Evolutionary conservation across 495 filamentous ascomycete genomes (phyloP).

Genomic region (Cercophora newfieldiana): DNA sequence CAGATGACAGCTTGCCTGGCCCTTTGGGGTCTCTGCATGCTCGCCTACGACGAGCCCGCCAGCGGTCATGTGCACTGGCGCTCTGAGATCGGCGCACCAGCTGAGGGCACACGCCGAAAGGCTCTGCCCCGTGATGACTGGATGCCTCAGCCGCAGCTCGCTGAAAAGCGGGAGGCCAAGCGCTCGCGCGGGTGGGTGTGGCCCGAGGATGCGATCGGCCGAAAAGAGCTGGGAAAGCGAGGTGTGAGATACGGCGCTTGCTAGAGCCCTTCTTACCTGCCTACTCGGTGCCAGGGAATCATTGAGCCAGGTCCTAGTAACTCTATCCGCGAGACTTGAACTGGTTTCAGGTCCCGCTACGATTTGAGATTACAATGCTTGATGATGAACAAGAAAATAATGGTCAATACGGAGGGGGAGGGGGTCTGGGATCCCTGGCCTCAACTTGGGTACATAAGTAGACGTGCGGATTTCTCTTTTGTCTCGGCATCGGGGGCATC

Average conservation of each 20-base stretch:
- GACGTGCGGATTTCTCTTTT: background rate
- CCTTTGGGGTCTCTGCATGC: constrained; percentile 66
- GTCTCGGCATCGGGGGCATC: background rate
- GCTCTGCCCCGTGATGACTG: constrained; percentile 72
- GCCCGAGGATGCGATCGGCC: constrained; percentile 65
- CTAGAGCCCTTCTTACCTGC: constrained; percentile 22
- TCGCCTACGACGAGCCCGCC: constrained; percentile 72
- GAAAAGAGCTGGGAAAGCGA: constrained; percentile 59
- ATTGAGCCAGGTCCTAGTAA: constrained; percentile 12
- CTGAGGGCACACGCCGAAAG: constrained; percentile 71
- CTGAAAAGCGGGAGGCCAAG: constrained; percentile 84
- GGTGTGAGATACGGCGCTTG: constrained; percentile 53
- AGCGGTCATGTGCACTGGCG: constrained; percentile 67
- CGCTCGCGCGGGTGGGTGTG: constrained; percentile 78
- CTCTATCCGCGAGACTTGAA: constrained; percentile 8
- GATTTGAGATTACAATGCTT: constrained; percentile 8
- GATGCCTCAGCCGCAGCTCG: constrained; percentile 82
- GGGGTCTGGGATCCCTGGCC: constrained; percentile 9
- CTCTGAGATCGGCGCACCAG: constrained; percentile 78
- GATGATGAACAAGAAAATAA: constrained; percentile 7
- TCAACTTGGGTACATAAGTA: constrained; percentile 8
- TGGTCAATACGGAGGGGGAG: background rate
- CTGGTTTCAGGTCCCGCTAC: constrained; percentile 6
- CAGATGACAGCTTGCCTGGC: constrained; percentile 58
- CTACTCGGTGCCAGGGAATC: background rate